These are phyloP conservation scores for Wickerhamomyces rabaulensis DNA, from an alignment of 805 yeast genomes.

Conservation along the genomic window DNA sequence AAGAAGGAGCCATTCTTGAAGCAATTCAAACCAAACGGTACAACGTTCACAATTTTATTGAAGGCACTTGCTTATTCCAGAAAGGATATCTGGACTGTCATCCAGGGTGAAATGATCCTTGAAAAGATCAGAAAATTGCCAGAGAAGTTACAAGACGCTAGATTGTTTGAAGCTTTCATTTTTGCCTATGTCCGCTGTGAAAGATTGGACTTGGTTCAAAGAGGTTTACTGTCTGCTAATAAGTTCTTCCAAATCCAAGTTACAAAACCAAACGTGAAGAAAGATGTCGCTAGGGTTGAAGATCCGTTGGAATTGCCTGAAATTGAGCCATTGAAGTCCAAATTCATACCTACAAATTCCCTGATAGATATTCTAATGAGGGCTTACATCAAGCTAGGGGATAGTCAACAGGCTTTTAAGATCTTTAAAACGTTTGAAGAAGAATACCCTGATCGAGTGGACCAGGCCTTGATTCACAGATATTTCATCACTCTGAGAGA, in stretches of 20 bases:
- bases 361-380: conserved; percentile 18
- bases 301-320: conserved; percentile 3
- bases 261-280: conserved; percentile 1
- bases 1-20: conserved; percentile 14
- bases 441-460: conserved; percentile 11
- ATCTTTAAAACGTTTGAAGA: conserved; percentile 10
- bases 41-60: conserved; percentile 27
- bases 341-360: conserved; percentile 15
- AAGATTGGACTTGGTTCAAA: conserved; percentile 10
- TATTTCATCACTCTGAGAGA: conserved; percentile 12
- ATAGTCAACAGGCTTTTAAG: conserved; percentile 8
- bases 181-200: conserved; percentile 13
- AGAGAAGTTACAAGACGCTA: conserved; percentile 9
- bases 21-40: conserved; percentile 27
- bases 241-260: conserved; percentile 14
- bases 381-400: conserved; percentile 14
- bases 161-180: conserved; percentile 15
- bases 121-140: conserved; percentile 10
- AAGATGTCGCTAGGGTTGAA: background rate
- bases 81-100: conserved; percentile 5
- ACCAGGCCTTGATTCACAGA: conserved; percentile 17
- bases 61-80: conserved; percentile 15
- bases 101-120: conserved; percentile 11
- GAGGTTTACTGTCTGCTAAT: conserved; percentile 16
- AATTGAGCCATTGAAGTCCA: conserved; percentile 7